Evolutionary conservation across 495 filamentous ascomycete species (phyloP).

Genomic region (Cercophora sp.): DNA sequence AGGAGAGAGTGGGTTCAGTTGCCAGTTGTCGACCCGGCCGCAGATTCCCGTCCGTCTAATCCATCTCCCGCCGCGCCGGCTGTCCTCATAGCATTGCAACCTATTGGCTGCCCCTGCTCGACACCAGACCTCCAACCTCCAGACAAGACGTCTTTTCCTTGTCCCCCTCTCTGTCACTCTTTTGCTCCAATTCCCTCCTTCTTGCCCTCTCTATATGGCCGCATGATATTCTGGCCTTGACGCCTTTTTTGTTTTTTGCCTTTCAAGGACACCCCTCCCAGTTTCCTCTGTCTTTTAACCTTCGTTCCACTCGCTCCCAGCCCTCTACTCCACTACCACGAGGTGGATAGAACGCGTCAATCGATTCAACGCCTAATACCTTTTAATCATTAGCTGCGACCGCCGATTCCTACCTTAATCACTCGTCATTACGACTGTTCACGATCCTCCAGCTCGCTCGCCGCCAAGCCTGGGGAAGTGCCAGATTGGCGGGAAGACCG

Average conservation of each 20-base stretch:
- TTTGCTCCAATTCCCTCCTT: slow-evolving; percentile 1
- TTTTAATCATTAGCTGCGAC: slow-evolving; percentile 16
- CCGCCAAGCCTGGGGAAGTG: too few species aligned
- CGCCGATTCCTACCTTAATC: neutral
- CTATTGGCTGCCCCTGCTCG: slow-evolving; percentile 5
- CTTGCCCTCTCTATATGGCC: slow-evolving; percentile 7
- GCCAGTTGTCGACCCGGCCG: slow-evolving; percentile 9
- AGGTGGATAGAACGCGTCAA: slow-evolving; percentile 2
- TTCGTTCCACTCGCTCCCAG: slow-evolving; percentile 25
- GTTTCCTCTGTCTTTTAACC: slow-evolving; percentile 3
- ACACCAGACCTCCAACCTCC: neutral
- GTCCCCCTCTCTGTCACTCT: neutral
- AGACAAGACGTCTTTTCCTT: slow-evolving; percentile 2
- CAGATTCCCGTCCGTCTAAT: too few species aligned
- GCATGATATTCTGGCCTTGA: slow-evolving; percentile 13
- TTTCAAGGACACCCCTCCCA: slow-evolving; percentile 14
- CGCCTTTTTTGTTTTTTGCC: slow-evolving; percentile 12
- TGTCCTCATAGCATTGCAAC: slow-evolving; percentile 8
- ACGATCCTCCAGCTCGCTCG: too few species aligned
- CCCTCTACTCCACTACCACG: slow-evolving; percentile 7
- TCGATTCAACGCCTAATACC: slow-evolving; percentile 12
- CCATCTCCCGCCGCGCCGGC: too few species aligned
- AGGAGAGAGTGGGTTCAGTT: neutral
- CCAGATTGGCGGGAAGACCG: neutral
- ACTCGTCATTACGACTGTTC: too few species aligned